phyloP scores from a whole-genome alignment of 2,329 filamentous ascomycete genomes.

The Penicillium sp. region DNA sequence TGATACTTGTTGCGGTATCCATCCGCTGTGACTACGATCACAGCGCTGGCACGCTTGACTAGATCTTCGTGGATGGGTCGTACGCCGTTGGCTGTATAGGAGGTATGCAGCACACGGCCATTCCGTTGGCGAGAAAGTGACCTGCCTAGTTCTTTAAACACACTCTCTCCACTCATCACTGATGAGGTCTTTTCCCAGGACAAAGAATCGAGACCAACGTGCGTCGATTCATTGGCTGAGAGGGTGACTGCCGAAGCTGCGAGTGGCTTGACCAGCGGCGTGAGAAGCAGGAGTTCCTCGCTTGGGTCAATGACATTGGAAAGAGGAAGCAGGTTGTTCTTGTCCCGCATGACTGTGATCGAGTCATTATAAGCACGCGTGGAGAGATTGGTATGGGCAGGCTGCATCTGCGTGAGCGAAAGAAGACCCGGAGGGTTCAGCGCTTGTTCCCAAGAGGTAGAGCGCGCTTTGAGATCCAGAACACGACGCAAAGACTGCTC shows the following conservation, averaged over 20 bases:
- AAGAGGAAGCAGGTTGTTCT: constrained; percentile 80
- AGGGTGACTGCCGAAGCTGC: constrained; percentile 84
- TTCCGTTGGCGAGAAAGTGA: constrained; percentile 84
- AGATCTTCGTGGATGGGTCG: constrained; percentile 91
- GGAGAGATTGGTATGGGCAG: constrained; percentile 79
- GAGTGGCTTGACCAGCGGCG: constrained; percentile 88
- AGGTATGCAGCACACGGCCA: constrained; percentile 87
- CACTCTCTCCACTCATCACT: constrained; percentile 88
- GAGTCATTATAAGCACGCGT: constrained; percentile 87
- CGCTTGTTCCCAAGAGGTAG: constrained; percentile 88
- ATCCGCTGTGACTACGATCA: constrained; percentile 90
- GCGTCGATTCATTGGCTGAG: constrained; percentile 57
- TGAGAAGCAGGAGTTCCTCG: constrained; percentile 87
- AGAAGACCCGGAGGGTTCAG: constrained; percentile 82
- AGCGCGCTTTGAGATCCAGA: constrained; percentile 78
- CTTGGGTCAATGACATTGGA: constrained; percentile 79
- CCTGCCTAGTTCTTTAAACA: constrained; percentile 87
- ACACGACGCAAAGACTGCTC: constrained; percentile 79
- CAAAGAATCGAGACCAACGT: constrained; percentile 58
- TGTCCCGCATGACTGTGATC: constrained; percentile 90
- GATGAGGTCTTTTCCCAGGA: constrained; percentile 62
- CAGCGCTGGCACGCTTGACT: constrained; percentile 83
- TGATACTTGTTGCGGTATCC: constrained; percentile 94
- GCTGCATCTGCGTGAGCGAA: constrained; percentile 78
- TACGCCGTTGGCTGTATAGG: constrained; percentile 91